A percentile compares a stretch with the other conserved stretches of the same genome.
Evolutionary conservation across 1,284 basidiomycete species (phyloP).

Genomic region (Sutorius eximius): DNA sequence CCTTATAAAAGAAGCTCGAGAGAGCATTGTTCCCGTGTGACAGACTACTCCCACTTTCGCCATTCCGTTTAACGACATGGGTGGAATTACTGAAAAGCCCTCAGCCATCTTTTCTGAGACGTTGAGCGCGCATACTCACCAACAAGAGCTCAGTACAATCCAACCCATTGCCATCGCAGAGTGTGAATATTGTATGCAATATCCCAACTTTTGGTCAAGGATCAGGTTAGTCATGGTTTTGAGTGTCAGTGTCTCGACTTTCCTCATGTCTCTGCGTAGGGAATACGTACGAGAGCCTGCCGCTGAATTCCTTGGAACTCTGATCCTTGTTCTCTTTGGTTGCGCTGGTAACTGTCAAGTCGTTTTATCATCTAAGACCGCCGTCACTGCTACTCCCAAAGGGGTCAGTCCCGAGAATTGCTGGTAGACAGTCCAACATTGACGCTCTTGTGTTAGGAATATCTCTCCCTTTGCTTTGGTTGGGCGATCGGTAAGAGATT

Average conservation of each 20-base stretch:
- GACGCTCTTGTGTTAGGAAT: conserved; percentile 43
- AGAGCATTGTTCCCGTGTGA: not conserved
- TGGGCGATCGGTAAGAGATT: conserved; percentile 59
- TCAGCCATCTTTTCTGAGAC: conserved; percentile 15
- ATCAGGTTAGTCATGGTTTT: conserved; percentile 46
- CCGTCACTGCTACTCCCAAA: conserved; percentile 52
- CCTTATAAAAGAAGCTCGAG: conserved; percentile 28
- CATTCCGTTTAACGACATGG: conserved; percentile 17
- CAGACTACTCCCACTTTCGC: not conserved
- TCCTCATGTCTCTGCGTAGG: conserved; percentile 24
- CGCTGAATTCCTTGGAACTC: conserved; percentile 70
- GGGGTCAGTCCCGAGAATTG: conserved; percentile 51
- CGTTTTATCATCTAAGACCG: conserved; percentile 51
- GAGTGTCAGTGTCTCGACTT: not conserved
- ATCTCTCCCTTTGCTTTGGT: conserved; percentile 59
- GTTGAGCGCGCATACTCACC: conserved; percentile 11
- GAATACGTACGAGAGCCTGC: conserved; percentile 56
- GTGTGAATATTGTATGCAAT: conserved; percentile 28
- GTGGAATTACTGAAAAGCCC: conserved; percentile 19
- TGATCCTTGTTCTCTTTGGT: conserved; percentile 68
- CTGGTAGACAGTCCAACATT: not conserved
- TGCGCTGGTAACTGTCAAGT: conserved; percentile 64
- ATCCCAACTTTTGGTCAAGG: conserved; percentile 57
- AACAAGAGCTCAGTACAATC: conserved; percentile 2
- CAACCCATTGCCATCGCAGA: conserved; percentile 25